Evolutionary conservation across 2,329 filamentous ascomycete species (phyloP).

Genomic region (Colletotrichum sp.): DNA sequence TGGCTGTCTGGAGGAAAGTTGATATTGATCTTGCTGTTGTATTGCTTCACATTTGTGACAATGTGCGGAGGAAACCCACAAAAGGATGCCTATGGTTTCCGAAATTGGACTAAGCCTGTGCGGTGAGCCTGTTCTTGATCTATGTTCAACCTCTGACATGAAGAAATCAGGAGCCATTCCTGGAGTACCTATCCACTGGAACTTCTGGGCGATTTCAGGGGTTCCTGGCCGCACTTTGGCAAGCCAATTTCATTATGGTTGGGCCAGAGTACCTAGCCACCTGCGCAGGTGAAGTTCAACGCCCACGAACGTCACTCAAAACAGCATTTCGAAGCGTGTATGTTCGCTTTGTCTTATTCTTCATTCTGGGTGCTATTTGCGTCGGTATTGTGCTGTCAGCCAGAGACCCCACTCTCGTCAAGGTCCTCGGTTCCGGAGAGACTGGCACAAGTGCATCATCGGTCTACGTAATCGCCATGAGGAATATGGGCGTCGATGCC

Average conservation of each 20-base stretch:
- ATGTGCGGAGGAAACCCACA: slow-evolving; percentile 80
- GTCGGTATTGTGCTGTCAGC: slow-evolving; percentile 56
- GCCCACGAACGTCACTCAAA: slow-evolving; percentile 64
- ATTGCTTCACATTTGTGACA: slow-evolving; percentile 76
- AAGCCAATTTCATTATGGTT: slow-evolving; percentile 66
- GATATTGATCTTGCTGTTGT: slow-evolving; percentile 68
- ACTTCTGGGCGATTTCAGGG: slow-evolving; percentile 71
- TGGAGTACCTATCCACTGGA: slow-evolving; percentile 51
- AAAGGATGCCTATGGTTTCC: slow-evolving; percentile 71
- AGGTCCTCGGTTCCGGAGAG: not conserved
- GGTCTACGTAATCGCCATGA: slow-evolving; percentile 68
- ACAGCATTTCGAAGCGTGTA: slow-evolving; percentile 41
- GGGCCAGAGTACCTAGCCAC: slow-evolving; percentile 70
- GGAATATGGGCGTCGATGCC: slow-evolving; percentile 54
- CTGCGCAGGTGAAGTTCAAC: slow-evolving; percentile 68
- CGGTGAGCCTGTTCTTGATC: slow-evolving; percentile 42
- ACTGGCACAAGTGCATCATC: slow-evolving; percentile 42
- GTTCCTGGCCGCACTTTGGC: slow-evolving; percentile 71
- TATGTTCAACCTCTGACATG: slow-evolving; percentile 35
- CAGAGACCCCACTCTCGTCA: slow-evolving; percentile 53
- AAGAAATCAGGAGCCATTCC: not conserved
- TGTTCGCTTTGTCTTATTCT: slow-evolving; percentile 52
- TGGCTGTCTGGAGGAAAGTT: slow-evolving; percentile 68
- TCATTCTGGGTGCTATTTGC: slow-evolving; percentile 67
- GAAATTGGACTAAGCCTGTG: slow-evolving; percentile 66